These are phyloP conservation scores for Coffea canephora DNA, from an alignment of 257 asterid species.

Conservation along the genomic window DNA sequence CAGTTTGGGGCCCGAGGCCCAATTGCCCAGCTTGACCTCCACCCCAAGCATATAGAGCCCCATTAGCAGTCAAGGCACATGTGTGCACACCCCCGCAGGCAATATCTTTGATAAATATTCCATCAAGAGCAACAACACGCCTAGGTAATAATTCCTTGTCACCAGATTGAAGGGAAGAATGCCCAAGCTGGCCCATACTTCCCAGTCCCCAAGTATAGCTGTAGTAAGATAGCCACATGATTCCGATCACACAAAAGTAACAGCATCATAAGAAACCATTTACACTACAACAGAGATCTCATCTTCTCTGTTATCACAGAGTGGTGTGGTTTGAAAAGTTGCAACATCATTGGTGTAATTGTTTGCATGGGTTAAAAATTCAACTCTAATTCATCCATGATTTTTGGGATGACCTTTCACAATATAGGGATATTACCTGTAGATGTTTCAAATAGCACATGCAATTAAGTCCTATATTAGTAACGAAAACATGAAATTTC, in stretches of 20 bases:
- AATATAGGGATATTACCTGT: no score
- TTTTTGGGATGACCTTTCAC: no score
- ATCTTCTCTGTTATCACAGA: no score
- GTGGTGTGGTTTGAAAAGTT: no score
- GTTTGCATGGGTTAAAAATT: no score
- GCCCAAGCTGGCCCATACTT: slow-evolving; percentile 97
- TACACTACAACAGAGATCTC: background rate
- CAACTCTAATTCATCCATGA: no score
- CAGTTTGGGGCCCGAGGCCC: slow-evolving; percentile 84
- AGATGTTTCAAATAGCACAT: background rate
- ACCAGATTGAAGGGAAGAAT: slow-evolving; percentile 78
- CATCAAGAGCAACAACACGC: slow-evolving; percentile 79
- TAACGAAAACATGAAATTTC: background rate
- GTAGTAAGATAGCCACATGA: slow-evolving; percentile 19
- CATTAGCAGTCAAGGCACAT: slow-evolving; percentile 77
- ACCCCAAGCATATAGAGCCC: slow-evolving; percentile 95
- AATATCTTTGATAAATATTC: slow-evolving; percentile 52
- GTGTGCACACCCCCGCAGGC: slow-evolving; percentile 96
- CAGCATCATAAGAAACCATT: background rate
- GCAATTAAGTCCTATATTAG: background rate
- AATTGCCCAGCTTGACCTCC: slow-evolving; percentile 92
- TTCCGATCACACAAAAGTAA: background rate
- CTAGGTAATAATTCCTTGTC: slow-evolving; percentile 85
- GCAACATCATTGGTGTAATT: no score
- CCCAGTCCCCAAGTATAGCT: slow-evolving; percentile 99